Evolutionary conservation across 2,329 filamentous ascomycete genomes (phyloP), one percentile per base, ranked within the genome.

Genomic region (Thielaviopsis populi): DNA sequence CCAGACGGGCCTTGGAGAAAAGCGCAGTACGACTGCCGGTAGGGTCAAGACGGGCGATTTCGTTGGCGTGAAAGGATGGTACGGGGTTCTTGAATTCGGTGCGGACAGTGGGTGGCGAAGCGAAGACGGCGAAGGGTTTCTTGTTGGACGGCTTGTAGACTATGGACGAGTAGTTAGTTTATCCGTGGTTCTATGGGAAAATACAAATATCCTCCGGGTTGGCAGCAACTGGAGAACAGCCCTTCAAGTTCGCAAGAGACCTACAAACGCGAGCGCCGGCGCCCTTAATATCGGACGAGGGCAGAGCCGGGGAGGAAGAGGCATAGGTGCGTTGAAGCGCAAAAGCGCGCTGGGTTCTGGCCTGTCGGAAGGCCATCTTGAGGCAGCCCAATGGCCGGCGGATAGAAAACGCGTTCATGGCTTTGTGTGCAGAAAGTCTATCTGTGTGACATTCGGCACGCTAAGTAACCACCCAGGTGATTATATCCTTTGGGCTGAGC

Each of bases 1-100:
- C 90, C 40, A 82, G 81, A 75, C 92, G 95, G 62, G 80, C 75
- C 69, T 82, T 83, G 68, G 85, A 83, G 78, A 99, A 96, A 65
- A 99, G 84, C 40, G 84, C 83, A 53, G 85, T 87, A 67, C 92
- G 88, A 62, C 87, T 85, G 60, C 91, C 91, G 0, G 85, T 90
- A 3, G 91, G 90, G 75, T 99, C 94, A 70, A 96, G 87, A 50
- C 80, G 74, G 48, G 80, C 72, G 71, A 95, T 80, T 76, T 95
- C 89, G 64, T 82, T 76, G 61, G 80, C 73, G 69, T 85, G 85
- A 69, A 95, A 79, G 65, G 80, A 74, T 43, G 79, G 78, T 70
- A 97, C 76, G 24, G 91, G 86, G 70, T 91, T 80, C 62, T 67
- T 67, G 60, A 65, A 62, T 11, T 56, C 41, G 24, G 69, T 75